These are phyloP conservation scores for Xylariaceae sp. DNA, from an alignment of 2,329 filamentous ascomycete genomes.

Conservation along the genomic window DNA sequence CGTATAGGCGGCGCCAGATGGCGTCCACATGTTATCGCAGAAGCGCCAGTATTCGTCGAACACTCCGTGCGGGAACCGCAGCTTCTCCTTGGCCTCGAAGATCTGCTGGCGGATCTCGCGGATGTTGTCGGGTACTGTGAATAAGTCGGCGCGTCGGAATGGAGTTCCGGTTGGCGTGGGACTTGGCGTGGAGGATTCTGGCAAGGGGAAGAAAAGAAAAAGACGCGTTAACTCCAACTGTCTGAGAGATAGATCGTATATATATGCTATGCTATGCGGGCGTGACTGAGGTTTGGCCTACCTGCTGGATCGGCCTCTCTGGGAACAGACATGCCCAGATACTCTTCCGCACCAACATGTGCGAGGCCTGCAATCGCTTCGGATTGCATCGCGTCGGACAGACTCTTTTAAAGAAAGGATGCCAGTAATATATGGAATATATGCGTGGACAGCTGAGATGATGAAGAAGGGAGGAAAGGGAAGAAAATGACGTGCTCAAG, in stretches of 20 bases:
- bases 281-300: background rate
- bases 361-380: background rate
- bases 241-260: too few species aligned
- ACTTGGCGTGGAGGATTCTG: background rate
- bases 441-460: background rate
- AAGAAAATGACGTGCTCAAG: background rate
- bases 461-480: background rate
- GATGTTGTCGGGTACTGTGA: background rate
- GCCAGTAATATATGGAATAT: background rate
- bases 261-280: background rate
- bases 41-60: background rate
- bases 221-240: background rate
- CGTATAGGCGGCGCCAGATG: background rate
- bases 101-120: background rate
- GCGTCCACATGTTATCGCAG: slow-evolving; percentile 1
- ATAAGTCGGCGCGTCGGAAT: background rate
- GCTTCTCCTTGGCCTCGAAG: background rate
- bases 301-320: background rate
- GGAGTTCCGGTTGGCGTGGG: background rate
- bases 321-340: background rate
- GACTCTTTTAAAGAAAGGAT: background rate
- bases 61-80: background rate
- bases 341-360: background rate
- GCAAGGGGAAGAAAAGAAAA: background rate
- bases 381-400: background rate